Conservation (phyloP, 169 alveolate species). For the Plasmodium yoelii region DNA sequence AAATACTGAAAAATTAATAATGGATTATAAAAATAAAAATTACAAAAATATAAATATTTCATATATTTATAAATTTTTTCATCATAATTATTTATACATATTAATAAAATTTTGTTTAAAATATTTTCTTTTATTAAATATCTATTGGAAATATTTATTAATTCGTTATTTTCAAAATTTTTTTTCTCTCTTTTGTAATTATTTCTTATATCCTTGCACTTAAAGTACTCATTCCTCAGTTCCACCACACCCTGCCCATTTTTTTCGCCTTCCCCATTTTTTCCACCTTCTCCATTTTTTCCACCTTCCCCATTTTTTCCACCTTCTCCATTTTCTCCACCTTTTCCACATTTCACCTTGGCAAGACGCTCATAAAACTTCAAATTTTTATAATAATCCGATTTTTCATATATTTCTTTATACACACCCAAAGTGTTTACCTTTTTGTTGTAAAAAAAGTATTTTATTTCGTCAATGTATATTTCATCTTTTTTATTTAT, state of each 20-base stretch:
- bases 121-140: constrained; percentile 36
- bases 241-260: no score
- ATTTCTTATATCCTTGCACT: not conserved
- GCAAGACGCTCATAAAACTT: constrained; percentile 9
- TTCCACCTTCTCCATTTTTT: not conserved
- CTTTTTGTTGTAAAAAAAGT: constrained; percentile 28
- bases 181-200: not conserved
- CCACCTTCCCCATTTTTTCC: not conserved
- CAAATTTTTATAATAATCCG: constrained; percentile 25
- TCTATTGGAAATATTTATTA: not conserved
- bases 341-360: no score
- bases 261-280: not conserved
- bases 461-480: constrained; percentile 22
- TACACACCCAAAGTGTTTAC: constrained; percentile 34
- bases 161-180: not conserved
- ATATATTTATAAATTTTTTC: constrained; percentile 47
- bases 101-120: not conserved
- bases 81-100: constrained; percentile 59
- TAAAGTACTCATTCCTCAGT: constrained; percentile 7
- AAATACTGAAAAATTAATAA: constrained; percentile 50
- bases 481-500: constrained; percentile 4
- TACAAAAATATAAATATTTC: constrained; percentile 27
- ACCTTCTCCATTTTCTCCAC: not conserved
- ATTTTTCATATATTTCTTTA: constrained; percentile 70
- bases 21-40: constrained; percentile 65